phyloP scores from a whole-genome alignment of 208 protist species.

The Wallacemonas sp. region DNA sequence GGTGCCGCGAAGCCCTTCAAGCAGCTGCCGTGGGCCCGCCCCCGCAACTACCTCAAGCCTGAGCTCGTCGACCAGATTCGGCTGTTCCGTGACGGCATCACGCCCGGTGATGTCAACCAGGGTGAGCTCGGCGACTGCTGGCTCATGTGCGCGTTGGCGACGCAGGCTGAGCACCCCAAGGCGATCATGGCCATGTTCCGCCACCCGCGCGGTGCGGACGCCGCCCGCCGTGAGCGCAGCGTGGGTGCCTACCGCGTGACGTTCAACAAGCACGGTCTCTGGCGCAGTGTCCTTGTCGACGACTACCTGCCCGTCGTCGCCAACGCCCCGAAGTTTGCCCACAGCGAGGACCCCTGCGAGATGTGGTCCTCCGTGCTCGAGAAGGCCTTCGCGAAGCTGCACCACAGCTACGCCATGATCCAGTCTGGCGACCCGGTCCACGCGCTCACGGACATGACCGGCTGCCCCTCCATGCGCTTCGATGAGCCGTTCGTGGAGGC shows the following conservation, averaged over 20 bases:
- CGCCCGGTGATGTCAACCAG: conserved; percentile 58
- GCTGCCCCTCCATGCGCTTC: conserved; percentile 70
- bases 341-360: conserved; percentile 74
- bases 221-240: conserved; percentile 43
- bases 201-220: conserved; percentile 47
- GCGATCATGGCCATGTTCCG: conserved; percentile 69
- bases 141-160: conserved; percentile 82
- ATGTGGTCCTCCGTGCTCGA: conserved; percentile 86
- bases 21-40: conserved; percentile 71
- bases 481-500: conserved; percentile 61
- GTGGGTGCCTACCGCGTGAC: conserved; percentile 85
- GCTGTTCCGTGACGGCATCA: conserved; percentile 69
- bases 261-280: conserved; percentile 89
- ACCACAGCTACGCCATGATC: conserved; percentile 81
- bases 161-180: conserved; percentile 46
- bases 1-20: conserved; percentile 41
- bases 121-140: conserved; percentile 86
- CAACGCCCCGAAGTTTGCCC: conserved; percentile 42
- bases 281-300: conserved; percentile 84
- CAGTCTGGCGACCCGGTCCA: conserved; percentile 86
- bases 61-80: conserved; percentile 65
- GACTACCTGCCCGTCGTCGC: conserved; percentile 80
- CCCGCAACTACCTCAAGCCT: conserved; percentile 56
- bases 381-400: conserved; percentile 92
- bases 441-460: conserved; percentile 83